Base-by-base conservation (phyloP, 257 asterid genomes). In the Petrea volubilis region DNA sequence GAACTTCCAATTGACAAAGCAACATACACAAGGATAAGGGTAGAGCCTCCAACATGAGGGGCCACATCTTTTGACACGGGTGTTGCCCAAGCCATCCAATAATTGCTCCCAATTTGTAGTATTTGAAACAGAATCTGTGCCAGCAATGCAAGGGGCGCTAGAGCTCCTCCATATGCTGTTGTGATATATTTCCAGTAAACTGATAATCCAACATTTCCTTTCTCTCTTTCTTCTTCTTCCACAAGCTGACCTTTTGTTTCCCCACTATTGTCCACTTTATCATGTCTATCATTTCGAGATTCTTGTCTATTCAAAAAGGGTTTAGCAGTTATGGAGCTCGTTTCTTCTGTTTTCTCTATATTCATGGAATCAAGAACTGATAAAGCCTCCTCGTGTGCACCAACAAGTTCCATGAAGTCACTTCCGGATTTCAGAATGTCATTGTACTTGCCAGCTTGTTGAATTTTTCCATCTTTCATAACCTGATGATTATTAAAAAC, bases 1-100 rank as follows among this genome's bases (percentile, higher is more conserved):
- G 96, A 63, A 76, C 96, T 87, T 53, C 81, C 96, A 62, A 93
- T 57, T 5, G 96, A 85, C 73, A 93, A 80, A 13, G 76, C 81
- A 36, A 86, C 88, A 71, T 87, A 93, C 50, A 91, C 96, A 36
- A 83, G 65, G 70, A 93, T 87, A 62, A 93, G 96, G n/a, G 94
- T 91, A 27, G 83, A 71, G 74, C 73, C 52, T 9, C 77, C 79
- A 51, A 93, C 97, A 1, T 77, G 91, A 70, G 96, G 78, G 7
- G 83, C 60, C 6, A 68, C 87, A 71, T 75, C 88, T 74, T 79
- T 65, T 0, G 98, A 90, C 36, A 93, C 90, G 0, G 98, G 98
- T 36, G 97, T 90, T 44, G 98, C 98, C 96, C 94, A 93, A 34
- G 97, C 92, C 98, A 93, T 93, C 98, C 96, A 93, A 61, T 91